phyloP scores from a whole-genome alignment of 176 grass and related monocot genomes.

The Zoysia pacifica region DNA sequence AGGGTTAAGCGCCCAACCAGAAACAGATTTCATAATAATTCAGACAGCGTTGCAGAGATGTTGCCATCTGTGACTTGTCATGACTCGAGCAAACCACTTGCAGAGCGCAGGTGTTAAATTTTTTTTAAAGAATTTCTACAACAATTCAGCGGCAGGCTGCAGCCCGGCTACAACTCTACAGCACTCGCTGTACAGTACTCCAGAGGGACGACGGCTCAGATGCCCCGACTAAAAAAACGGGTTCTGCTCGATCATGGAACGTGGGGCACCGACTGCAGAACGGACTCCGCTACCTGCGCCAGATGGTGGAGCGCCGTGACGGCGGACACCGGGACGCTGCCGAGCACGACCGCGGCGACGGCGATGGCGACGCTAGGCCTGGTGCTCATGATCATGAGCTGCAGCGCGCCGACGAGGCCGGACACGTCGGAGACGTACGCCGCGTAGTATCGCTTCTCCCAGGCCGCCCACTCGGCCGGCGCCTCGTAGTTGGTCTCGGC shows the following conservation, averaged over 20 bases:
- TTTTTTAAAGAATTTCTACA: neutral
- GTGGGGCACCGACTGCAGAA: conserved; percentile 23
- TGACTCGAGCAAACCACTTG: too few relatives aligned
- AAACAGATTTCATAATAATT: too few relatives aligned
- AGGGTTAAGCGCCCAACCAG: too few relatives aligned
- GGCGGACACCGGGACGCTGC: conserved; percentile 56
- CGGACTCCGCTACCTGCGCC: neutral
- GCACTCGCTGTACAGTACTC: too few relatives aligned
- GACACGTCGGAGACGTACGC: conserved; percentile 64
- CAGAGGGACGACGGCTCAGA: too few relatives aligned
- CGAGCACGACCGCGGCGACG: conserved; percentile 28
- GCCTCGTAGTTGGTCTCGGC: conserved; percentile 62
- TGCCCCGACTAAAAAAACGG: neutral
- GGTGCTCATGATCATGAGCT: conserved; percentile 52
- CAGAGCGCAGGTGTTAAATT: too few relatives aligned
- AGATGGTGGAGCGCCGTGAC: conserved; percentile 38
- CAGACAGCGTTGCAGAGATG: too few relatives aligned
- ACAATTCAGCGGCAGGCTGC: too few relatives aligned
- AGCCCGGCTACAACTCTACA: neutral
- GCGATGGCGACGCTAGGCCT: conserved; percentile 54
- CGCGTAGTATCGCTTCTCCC: conserved; percentile 77
- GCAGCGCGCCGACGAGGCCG: conserved; percentile 50
- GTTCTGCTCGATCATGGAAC: conserved; percentile 3
- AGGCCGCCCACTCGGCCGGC: conserved; percentile 54
- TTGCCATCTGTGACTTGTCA: too few relatives aligned